phyloP scores from a whole-genome alignment of 73 alveolate species.

The Paramecium biaurelia region DNA sequence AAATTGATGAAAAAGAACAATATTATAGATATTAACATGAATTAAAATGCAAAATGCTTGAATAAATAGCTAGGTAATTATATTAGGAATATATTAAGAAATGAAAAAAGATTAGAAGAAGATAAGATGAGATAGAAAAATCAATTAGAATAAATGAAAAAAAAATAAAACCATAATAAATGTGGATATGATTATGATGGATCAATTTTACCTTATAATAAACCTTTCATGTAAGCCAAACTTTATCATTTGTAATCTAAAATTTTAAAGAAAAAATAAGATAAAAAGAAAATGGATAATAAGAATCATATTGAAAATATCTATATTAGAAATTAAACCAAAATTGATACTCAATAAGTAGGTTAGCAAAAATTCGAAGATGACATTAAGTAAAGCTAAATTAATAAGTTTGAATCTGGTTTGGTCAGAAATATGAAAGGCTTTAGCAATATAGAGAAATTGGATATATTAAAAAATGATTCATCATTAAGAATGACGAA shows the following conservation, averaged over 20 bases:
- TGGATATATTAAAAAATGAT: not conserved
- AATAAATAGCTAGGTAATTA: not conserved
- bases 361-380: not conserved
- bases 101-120: not conserved
- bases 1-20: not conserved
- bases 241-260: not conserved
- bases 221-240: not conserved
- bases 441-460: not conserved
- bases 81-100: not conserved
- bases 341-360: not conserved
- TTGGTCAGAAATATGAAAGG: not conserved
- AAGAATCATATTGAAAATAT: not conserved
- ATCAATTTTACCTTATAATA: not conserved
- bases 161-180: not conserved
- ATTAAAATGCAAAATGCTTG: not conserved
- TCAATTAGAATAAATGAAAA: not conserved
- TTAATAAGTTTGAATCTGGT: not conserved
- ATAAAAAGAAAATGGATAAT: not conserved
- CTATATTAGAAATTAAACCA: not conserved
- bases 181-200: not conserved
- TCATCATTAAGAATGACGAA: not conserved
- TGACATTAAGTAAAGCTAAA: not conserved
- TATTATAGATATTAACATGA: not conserved
- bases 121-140: not conserved
- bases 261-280: not conserved